Evolutionary conservation across 202 grass and related monocot genomes (phyloP), one percentile per base, ranked within the genome.

Genomic region (Panicum virgatum): DNA sequence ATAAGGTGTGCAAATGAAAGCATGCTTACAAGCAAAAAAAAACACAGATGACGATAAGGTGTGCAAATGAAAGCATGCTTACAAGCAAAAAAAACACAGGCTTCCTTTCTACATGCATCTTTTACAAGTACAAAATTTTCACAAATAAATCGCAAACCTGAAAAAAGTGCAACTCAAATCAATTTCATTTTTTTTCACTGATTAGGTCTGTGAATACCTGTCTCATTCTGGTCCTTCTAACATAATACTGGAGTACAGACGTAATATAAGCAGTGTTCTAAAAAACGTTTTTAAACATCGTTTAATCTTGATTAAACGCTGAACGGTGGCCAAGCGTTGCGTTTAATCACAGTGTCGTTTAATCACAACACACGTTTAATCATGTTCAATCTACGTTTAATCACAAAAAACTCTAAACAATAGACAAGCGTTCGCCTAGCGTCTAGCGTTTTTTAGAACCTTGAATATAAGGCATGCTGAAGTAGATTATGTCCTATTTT

Each of bases 91-190:
- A 32, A 61, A 18, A 69, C 25, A 1, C 25, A 43, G 34, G 10
- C 15, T 34, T 46, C 46, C 69, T 66, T 44, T 45, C 32, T 54
- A 64, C 61, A 58, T 87, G 26, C 54, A 80, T 40, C 5, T 77
- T 81, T 47, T 54, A 56, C 12, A 66, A 48, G 16, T 37, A 74
- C 32, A 80, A 46, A 79, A 19, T 69, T 71, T 81, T 71, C 45
- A 59, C 15, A 80, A 54, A 75, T 43, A 4, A 52, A 88, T 45
- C 9, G 1, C 47, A 83, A 66, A 79, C 0, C 6, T 0, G 16
- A 36, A 59, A 79, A 39, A 32, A n/a, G 53, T 56, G 38, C 72
- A 27, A 6, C 42, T 57, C 10, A 1, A 50, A 53, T 67, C 42
- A 80, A 80, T 18, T 75, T 74, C n/a, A 18, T 25, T 60, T 79